Percentiles rank a stretch among this genome's conserved stretches.
Evolutionary conservation across 2,329 filamentous ascomycete species (phyloP).

Genomic region (Epichloe scottii): DNA sequence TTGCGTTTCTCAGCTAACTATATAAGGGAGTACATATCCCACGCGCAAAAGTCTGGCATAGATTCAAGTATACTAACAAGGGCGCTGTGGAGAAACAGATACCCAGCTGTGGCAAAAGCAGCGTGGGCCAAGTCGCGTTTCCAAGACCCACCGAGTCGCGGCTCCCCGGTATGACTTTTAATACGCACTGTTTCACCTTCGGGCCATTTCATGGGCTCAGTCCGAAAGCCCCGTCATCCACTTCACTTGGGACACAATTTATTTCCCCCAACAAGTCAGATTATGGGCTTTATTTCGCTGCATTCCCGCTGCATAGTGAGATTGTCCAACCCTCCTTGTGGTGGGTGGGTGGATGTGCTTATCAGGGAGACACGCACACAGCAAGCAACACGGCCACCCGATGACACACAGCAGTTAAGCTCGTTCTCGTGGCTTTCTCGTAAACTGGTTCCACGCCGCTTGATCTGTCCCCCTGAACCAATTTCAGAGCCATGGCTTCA

Average conservation of each 20-base stretch:
- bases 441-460: neutral
- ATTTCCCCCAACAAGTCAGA: slow-evolving; percentile 13
- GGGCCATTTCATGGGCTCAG: too few species aligned
- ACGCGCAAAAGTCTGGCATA: too few species aligned
- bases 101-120: too few species aligned
- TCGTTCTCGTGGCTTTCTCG: neutral
- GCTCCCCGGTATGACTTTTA: neutral
- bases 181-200: too few species aligned
- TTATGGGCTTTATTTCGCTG: slow-evolving; percentile 14
- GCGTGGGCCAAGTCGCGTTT: neutral
- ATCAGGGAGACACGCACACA: neutral
- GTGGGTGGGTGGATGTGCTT: neutral
- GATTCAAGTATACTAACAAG: too few species aligned
- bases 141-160: neutral
- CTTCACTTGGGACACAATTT: slow-evolving; percentile 13
- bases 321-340: neutral
- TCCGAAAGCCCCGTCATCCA: neutral
- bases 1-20: too few species aligned
- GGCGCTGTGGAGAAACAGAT: too few species aligned
- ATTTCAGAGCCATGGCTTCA: slow-evolving; percentile 1
- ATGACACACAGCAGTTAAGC: neutral
- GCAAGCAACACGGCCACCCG: neutral
- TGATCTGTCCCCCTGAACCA: slow-evolving; percentile 2
- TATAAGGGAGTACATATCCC: too few species aligned
- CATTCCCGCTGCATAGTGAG: slow-evolving; percentile 9